These are phyloP conservation scores for Fraxinus sp. DNA, from an alignment of 305 asterid species.

Conservation along the genomic window DNA sequence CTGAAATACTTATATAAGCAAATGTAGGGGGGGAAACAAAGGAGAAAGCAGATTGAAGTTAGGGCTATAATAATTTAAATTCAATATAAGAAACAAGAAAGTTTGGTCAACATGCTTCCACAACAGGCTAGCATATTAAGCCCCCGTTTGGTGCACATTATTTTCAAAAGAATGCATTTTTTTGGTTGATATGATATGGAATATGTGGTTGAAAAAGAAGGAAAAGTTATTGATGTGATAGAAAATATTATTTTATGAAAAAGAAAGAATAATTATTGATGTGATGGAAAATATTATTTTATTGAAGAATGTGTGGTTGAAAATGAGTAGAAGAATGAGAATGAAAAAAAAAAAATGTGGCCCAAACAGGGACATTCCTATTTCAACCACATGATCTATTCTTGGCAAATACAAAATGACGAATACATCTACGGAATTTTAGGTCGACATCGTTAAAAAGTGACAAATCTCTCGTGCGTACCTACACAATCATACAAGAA, in stretches of 20 bases:
- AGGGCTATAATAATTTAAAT: background rate
- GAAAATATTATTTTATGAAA: too few relatives aligned
- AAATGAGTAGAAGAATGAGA: too few relatives aligned
- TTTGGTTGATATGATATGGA: too few relatives aligned
- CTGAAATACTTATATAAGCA: background rate
- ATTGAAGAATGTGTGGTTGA: too few relatives aligned
- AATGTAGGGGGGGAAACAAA: background rate
- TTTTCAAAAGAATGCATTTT: too few relatives aligned
- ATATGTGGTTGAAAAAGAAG: too few relatives aligned
- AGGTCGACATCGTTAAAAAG: background rate
- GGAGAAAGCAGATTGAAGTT: background rate
- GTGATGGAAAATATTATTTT: too few relatives aligned
- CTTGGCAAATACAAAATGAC: background rate
- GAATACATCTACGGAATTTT: background rate
- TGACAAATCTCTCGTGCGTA: background rate
- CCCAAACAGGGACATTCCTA: background rate
- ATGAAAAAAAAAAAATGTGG: too few relatives aligned
- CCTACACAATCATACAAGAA: conserved; percentile 7
- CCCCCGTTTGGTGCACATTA: too few relatives aligned
- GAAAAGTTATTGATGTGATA: too few relatives aligned
- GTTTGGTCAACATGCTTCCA: background rate
- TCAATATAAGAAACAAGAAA: background rate
- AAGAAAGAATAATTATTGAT: too few relatives aligned
- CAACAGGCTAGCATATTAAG: background rate
- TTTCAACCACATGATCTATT: background rate